Base-by-base conservation (phyloP, 176 grass and related monocot genomes). In the Cymbopogon citratus region DNA sequence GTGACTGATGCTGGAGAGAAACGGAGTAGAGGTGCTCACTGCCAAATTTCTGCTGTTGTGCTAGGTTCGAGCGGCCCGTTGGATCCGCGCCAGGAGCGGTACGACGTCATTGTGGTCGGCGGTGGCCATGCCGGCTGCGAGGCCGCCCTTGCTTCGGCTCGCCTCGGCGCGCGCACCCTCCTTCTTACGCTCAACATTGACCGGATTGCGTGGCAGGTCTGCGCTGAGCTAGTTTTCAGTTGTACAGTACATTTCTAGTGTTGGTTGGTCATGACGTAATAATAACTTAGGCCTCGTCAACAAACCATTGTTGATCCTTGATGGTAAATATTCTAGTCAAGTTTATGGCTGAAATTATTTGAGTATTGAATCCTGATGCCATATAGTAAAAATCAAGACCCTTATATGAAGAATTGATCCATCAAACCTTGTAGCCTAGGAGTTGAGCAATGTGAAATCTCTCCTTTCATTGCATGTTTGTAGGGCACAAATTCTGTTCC, bases 141-240 rank as follows among this genome's bases (percentile, higher is more conserved):
- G 66, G 92, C 96, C 66, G 96, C 96, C 46, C 91, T 98, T 39
- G 96, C 96, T 33, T 91, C 96, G 18, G 90, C 96, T 77, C 88
- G 92, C 12, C 88, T 98, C 2, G 95, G 96, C 28, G 96, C 92
- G 5, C 88, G 87, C 63, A 95, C 96, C 46, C 92, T 99, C 14
- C 96, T 98, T 71, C 96, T 99, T 39, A 99, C 96, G 13, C 87
- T 99, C 81, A 99, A 99, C 66, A 87, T 99, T 65, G 96, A 99
- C 78, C 87, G 92, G 21, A 99, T 99, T 61, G 96, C 96, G n/a
- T 99, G 96, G 96, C 96, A 95, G 92, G 96, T 95, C 24, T 40
- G 35, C 15, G 7, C 66, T 73, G 29, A 57, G 11, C 15, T 38
- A 38, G 0, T 76, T 56, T 36, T 25, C 63, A 65, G 7, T 71